Conservation (phyloP, 2,329 filamentous ascomycete genomes). For the Penicillium nordicum region DNA sequence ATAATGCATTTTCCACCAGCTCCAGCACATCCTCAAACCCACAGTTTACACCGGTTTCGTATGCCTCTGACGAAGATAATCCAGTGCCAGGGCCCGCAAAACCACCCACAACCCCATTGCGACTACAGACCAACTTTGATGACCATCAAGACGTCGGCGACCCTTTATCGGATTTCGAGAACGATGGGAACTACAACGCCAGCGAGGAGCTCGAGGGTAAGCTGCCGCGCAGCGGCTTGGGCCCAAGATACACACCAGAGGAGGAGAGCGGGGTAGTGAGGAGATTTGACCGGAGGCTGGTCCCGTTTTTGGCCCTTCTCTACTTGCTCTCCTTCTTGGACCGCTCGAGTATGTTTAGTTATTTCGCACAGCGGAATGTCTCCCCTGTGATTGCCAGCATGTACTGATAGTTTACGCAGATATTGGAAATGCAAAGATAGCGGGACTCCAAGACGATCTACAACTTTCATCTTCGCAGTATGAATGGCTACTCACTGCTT, state of each 20-base stretch:
- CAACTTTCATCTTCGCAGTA: constrained; percentile 55
- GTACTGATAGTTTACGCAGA: constrained; percentile 35
- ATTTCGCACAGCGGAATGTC: background rate
- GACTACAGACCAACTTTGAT: constrained; percentile 36
- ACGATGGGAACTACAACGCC: constrained; percentile 29
- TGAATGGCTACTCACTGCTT: constrained; percentile 60
- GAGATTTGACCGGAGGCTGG: constrained; percentile 74
- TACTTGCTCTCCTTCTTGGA: constrained; percentile 86
- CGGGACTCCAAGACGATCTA: constrained; percentile 55
- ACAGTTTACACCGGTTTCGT: constrained; percentile 37
- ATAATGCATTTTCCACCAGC: constrained; percentile 24
- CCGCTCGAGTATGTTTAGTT: constrained; percentile 64
- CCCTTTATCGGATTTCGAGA: constrained; percentile 24
- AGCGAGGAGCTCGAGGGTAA: constrained; percentile 23
- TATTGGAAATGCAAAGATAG: constrained; percentile 62
- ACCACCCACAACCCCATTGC: constrained; percentile 23
- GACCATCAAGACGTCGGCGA: constrained; percentile 12
- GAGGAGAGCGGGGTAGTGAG: constrained; percentile 69
- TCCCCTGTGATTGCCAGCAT: background rate
- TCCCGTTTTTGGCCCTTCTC: constrained; percentile 75
- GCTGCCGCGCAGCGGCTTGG: constrained; percentile 2
- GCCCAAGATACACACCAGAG: constrained; percentile 49
- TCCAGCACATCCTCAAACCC: constrained; percentile 27
- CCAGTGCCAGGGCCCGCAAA: constrained; percentile 13
- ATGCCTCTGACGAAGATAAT: constrained; percentile 27